These are phyloP conservation scores for Schizosaccharomyces cryophilus DNA, from an alignment of 805 yeast species.

Conservation along the genomic window DNA sequence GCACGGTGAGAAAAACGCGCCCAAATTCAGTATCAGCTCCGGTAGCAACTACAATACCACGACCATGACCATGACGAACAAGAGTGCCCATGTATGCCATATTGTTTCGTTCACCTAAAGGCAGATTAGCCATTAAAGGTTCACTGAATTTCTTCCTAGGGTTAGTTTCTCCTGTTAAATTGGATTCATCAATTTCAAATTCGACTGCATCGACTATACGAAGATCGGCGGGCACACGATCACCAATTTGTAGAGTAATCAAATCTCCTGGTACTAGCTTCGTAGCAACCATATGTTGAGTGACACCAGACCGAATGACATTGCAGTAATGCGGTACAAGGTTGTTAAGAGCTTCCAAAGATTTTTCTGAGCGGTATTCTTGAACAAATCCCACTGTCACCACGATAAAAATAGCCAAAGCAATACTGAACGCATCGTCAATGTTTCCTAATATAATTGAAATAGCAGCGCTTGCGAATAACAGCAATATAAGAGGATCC, in stretches of 20 bases:
- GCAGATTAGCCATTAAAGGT: conserved; percentile 15
- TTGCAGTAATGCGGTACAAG: conserved; percentile 95
- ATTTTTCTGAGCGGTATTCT: conserved; percentile 85
- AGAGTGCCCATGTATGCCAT: conserved; percentile 94
- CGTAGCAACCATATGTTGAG: conserved; percentile 18
- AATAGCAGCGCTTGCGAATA: conserved; percentile 72
- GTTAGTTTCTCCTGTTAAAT: conserved; percentile 80
- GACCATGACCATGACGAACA: conserved; percentile 86
- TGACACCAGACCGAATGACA: conserved; percentile 55
- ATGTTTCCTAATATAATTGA: conserved; percentile 85
- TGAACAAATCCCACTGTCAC: conserved; percentile 88
- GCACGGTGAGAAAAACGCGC: conserved; percentile 83
- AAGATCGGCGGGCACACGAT: conserved; percentile 86
- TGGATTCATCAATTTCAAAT: conserved; percentile 72
- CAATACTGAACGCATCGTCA: conserved; percentile 85
- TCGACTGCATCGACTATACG: conserved; percentile 59
- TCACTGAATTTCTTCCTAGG: conserved; percentile 51
- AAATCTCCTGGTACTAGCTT: conserved; percentile 82
- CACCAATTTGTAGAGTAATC: conserved; percentile 76
- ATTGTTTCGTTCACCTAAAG: conserved; percentile 38
- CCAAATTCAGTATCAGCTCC: conserved; percentile 84
- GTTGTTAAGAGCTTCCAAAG: conserved; percentile 73
- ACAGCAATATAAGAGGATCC: conserved; percentile 68
- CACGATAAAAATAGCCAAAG: conserved; percentile 76
- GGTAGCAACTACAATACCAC: conserved; percentile 81